Evolutionary conservation across 2,329 filamentous ascomycete species (phyloP), one percentile per base, ranked within the genome.

Genomic region (Fulvia fulva): DNA sequence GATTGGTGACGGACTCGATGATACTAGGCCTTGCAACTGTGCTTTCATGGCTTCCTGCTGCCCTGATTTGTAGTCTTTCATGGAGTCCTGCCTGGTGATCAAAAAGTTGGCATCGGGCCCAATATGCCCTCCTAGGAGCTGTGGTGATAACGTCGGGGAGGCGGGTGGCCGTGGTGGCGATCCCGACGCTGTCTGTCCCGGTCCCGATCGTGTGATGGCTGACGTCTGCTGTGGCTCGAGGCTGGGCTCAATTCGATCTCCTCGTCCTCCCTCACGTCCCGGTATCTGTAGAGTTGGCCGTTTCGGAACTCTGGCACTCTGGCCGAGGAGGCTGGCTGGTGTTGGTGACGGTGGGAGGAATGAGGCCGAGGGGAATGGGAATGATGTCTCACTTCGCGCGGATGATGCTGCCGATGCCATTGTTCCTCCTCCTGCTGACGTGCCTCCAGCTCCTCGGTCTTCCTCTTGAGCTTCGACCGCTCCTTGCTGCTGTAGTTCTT

Each of bases 401-500:
- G 64, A 8, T 46, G 62, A 47, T 66, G 65, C 16, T 41, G 57
- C 28, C 62, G 60, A 32, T 59, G 51, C 58, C 63, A 64, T 22
- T 69, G 64, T 51, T 65, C 65, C 50, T 66, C 67, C 50, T 67
- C 62, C 54, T 65, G 52, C 60, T 65, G 54, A 19, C 56, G 54
- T n/a, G 59, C 51, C 50, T 70, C 67, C 53, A 69, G 44, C 2
- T 70, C 63, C 41, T 63, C 60, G 23, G 66, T 60, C 26, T 65
- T 61, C 34, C 53, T 41, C 44, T 65, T 65, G 50, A 65, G 26
- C 53, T 69, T 70, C 14, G 58, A 55, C 51, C 63, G 67, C 60
- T 70, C 66, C 50, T 70, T 71, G 60, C 60, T 63, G 62, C 68
- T 71, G 68, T 68, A 68, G 53, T 68, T 68, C 65, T 72, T 68